Conservation (phyloP, 2,329 filamentous ascomycete genomes). For the Berkeleyomyces basicola region DNA sequence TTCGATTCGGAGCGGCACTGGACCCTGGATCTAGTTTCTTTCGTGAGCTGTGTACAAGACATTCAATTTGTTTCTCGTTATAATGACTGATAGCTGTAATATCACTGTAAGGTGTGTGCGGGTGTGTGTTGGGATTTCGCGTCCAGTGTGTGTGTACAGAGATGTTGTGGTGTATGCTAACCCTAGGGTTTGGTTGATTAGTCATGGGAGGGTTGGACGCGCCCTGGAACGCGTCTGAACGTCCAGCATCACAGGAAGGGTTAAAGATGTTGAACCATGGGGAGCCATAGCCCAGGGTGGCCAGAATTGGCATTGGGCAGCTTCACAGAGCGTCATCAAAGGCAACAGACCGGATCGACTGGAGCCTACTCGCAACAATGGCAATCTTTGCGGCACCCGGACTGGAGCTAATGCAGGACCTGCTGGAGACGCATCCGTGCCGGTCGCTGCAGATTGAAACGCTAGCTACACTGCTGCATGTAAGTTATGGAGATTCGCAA, state of each 20-base stretch:
- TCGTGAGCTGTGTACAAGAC: constrained; percentile 47
- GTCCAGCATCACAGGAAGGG: neutral
- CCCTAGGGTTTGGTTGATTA: neutral
- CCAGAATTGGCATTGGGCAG: neutral
- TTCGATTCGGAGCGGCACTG: neutral
- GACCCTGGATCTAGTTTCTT: constrained; percentile 25
- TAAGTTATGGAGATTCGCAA: constrained; percentile 19
- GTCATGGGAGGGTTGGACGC: neutral
- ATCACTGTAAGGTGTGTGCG: constrained; percentile 19
- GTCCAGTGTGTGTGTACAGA: neutral
- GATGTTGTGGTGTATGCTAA: neutral
- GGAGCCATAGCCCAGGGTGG: neutral
- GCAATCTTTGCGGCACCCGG: constrained; percentile 35
- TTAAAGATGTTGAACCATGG: neutral
- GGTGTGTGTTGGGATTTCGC: neutral
- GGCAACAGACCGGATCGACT: neutral
- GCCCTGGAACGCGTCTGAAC: neutral
- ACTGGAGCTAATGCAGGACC: constrained; percentile 29
- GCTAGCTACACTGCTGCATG: constrained; percentile 37
- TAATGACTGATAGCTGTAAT: constrained; percentile 8
- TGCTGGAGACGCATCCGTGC: constrained; percentile 36
- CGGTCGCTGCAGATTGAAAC: constrained; percentile 43
- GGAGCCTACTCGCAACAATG: constrained; percentile 1
- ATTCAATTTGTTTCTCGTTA: constrained; percentile 30
- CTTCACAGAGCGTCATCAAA: neutral